phyloP scores from a whole-genome alignment of 345 rosid species.

The Cardamine chenopodiifolia region DNA sequence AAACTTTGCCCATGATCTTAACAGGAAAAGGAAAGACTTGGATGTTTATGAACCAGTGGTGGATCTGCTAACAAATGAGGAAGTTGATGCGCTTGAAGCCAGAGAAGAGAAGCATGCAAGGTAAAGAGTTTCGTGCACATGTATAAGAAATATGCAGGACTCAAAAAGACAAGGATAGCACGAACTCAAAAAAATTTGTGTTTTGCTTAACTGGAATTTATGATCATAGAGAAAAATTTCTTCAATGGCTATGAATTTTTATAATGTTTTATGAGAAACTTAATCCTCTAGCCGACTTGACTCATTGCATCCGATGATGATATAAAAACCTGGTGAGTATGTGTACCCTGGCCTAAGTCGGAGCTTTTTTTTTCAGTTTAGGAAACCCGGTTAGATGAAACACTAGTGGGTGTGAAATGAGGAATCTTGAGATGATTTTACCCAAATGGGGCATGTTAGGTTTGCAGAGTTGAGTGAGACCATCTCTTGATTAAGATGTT shows the following conservation, averaged over 20 bases:
- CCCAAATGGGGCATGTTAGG: conserved; percentile 35
- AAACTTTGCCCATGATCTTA: conserved; percentile 19
- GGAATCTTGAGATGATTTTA: conserved; percentile 19
- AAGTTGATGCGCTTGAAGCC: conserved; percentile 83
- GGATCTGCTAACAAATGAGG: conserved; percentile 77
- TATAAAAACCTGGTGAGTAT: background rate
- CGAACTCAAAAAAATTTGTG: conserved; percentile 28
- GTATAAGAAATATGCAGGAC: conserved; percentile 13
- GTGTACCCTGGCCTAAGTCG: background rate
- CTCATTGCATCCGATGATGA: background rate
- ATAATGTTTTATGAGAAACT: background rate
- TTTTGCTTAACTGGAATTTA: conserved; percentile 17
- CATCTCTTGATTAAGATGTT: conserved; percentile 37
- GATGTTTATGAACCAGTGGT: conserved; percentile 77
- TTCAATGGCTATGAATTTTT: background rate
- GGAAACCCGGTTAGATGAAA: conserved; percentile 9
- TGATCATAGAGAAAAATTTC: background rate
- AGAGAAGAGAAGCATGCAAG: conserved; percentile 68
- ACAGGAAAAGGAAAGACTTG: conserved; percentile 96
- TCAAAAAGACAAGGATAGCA: background rate
- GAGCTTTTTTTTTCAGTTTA: conserved; percentile 5
- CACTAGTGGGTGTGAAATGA: conserved; percentile 28
- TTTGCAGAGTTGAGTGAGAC: conserved; percentile 36
- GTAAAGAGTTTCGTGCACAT: conserved; percentile 31
- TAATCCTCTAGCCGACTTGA: background rate